Evolutionary conservation across 768 basidiomycete species (phyloP).

Genomic region (Pleurotus cornucopiae): DNA sequence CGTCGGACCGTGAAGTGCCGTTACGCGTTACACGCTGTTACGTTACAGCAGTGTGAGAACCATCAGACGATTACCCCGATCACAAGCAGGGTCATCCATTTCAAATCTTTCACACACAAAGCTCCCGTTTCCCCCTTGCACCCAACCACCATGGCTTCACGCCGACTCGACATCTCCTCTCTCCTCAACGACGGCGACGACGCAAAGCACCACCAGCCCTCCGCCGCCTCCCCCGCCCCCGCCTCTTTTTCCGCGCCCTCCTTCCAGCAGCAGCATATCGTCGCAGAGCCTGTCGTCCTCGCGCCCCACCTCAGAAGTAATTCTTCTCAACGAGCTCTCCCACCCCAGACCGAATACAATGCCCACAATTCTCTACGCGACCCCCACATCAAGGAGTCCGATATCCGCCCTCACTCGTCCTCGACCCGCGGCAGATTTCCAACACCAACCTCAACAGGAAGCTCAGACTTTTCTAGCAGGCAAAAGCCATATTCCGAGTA

Average conservation of each 20-base stretch:
- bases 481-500: not conserved
- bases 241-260: conserved; percentile 16
- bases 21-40: not conserved
- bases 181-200: conserved; percentile 55
- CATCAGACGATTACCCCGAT: not conserved
- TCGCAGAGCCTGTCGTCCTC: conserved; percentile 25
- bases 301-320: conserved; percentile 25
- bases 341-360: not conserved
- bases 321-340: not conserved
- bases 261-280: conserved; percentile 10
- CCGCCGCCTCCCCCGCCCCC: conserved; percentile 16
- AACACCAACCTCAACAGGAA: conserved; percentile 1
- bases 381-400: not conserved
- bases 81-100: not conserved
- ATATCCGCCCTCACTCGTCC: not conserved
- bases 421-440: not conserved
- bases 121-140: conserved; percentile 1
- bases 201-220: conserved; percentile 15
- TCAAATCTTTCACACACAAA: not conserved
- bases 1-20: not conserved
- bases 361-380: not conserved
- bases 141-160: conserved; percentile 48
- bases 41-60: not conserved
- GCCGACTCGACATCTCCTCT: conserved; percentile 73
- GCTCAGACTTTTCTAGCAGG: not conserved